phyloP scores from a whole-genome alignment of 2,329 filamentous ascomycete species.

The Verticillium alfalfae region DNA sequence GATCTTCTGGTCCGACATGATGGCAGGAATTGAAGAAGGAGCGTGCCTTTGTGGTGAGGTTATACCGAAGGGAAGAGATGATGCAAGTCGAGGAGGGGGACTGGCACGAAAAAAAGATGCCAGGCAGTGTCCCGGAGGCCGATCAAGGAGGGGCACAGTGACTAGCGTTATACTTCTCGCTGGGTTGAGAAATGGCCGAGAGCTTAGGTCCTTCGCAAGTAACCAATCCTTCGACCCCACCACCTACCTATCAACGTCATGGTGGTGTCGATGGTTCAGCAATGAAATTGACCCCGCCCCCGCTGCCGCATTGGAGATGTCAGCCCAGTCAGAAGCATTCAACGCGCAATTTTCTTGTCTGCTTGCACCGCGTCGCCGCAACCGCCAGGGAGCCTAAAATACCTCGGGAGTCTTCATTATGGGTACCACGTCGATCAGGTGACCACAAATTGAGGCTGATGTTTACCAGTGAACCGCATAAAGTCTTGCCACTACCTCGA shows the following conservation, averaged over 20 bases:
- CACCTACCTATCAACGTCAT: background rate
- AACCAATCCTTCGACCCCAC: background rate
- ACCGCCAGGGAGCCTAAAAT: no score
- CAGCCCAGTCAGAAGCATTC: no score
- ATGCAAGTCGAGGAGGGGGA: background rate
- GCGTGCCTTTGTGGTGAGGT: background rate
- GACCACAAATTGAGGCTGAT: no score
- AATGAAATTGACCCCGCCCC: no score
- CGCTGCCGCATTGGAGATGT: no score
- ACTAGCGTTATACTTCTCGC: background rate
- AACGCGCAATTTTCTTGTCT: no score
- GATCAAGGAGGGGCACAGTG: background rate
- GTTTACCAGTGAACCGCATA: no score
- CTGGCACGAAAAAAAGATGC: background rate
- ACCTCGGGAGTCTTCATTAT: no score
- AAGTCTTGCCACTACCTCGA: no score
- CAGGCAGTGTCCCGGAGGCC: background rate
- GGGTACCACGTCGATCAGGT: no score
- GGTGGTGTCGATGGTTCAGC: background rate
- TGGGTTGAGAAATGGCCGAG: background rate
- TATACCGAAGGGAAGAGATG: background rate
- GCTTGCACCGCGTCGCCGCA: no score
- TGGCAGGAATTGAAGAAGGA: background rate
- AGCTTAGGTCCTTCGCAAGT: background rate
- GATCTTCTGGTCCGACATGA: slow-evolving; percentile 44